These are phyloP conservation scores for Solanum chmielewskii DNA, from an alignment of 257 asterid species.

Conservation along the genomic window DNA sequence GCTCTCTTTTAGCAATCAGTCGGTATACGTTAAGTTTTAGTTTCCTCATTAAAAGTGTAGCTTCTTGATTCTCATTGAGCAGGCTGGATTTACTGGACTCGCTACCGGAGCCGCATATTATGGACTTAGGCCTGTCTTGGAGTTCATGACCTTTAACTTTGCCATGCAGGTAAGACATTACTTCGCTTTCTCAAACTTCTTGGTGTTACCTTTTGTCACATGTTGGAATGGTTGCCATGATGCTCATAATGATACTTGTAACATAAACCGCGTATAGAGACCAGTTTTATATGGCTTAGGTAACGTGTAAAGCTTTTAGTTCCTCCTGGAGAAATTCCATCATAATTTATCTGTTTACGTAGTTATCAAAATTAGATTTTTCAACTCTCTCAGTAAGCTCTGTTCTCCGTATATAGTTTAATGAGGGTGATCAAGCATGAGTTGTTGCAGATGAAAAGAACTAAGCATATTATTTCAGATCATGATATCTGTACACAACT, in stretches of 20 bases:
- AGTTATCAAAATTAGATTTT: not conserved
- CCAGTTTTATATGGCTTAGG: not conserved
- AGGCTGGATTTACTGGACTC: slow-evolving; percentile 96
- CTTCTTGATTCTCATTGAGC: not conserved
- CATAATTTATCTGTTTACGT: not conserved
- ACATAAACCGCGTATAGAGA: not conserved
- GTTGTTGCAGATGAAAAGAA: not conserved
- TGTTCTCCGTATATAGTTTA: not conserved
- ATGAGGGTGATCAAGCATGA: not conserved
- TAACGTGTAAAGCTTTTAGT: not conserved
- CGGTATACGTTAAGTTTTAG: not conserved
- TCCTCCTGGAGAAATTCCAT: not conserved
- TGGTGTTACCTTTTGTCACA: not conserved
- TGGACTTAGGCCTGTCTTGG: slow-evolving; percentile 77
- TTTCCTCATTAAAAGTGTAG: not conserved
- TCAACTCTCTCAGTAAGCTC: not conserved
- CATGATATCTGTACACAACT: not conserved
- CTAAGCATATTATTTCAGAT: not conserved
- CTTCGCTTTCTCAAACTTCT: not conserved
- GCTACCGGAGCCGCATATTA: slow-evolving; percentile 95
- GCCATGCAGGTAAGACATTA: slow-evolving; percentile 68
- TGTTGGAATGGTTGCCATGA: not conserved
- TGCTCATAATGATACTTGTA: not conserved
- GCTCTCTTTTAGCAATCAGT: not conserved
- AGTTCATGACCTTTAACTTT: slow-evolving; percentile 94